Evolutionary conservation across 1,284 basidiomycete species (phyloP).

Genomic region (Microbotryomycetes sp.): DNA sequence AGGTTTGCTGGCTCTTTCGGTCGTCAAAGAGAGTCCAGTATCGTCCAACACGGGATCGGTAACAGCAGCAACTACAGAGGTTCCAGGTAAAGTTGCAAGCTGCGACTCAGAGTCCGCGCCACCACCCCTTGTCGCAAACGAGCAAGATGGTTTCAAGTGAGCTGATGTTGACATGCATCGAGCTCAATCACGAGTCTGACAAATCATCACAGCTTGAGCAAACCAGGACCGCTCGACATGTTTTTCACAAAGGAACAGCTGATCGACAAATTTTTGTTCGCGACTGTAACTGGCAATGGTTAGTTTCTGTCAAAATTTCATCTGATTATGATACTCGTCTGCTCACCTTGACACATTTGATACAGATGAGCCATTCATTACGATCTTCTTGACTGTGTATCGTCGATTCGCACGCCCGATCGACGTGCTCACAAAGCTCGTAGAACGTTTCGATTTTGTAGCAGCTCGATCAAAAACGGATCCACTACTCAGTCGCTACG

Average conservation of each 20-base stretch:
- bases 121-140: no score
- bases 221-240: constrained; percentile 30
- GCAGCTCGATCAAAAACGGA: constrained; percentile 28
- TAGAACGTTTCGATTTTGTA: constrained; percentile 37
- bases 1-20: not conserved
- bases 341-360: not conserved
- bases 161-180: not conserved
- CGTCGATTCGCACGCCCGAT: constrained; percentile 37
- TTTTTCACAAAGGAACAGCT: constrained; percentile 35
- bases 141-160: no score
- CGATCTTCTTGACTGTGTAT: constrained; percentile 38
- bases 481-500: constrained; percentile 36
- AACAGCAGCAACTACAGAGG: no score
- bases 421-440: constrained; percentile 36
- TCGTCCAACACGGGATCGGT: not conserved
- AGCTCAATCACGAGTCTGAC: no score
- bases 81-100: no score
- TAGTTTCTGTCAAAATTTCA: not conserved
- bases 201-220: not conserved
- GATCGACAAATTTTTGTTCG: constrained; percentile 41
- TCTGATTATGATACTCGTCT: not conserved
- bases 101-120: no score
- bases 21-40: not conserved
- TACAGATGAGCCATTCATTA: constrained; percentile 37
- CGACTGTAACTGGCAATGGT: constrained; percentile 40